phyloP scores from a whole-genome alignment of 148 eudicot species.

The Amaranthus hypochondriacus region DNA sequence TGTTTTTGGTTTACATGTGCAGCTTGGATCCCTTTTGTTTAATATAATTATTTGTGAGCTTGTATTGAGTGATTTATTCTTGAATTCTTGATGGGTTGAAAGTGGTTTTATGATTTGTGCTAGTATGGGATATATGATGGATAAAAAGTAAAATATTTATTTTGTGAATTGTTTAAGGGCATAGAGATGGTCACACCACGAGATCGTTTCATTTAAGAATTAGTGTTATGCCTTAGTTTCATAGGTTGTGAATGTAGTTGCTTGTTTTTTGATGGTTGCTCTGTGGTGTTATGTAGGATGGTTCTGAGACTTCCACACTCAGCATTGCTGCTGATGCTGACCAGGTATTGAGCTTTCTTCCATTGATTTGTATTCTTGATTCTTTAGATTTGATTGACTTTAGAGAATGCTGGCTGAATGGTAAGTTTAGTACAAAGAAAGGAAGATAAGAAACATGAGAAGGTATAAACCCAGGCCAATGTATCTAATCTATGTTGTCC shows the following conservation, averaged over 20 bases:
- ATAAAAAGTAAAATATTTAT: neutral
- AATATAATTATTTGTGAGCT: neutral
- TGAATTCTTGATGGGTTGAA: neutral
- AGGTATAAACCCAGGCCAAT: neutral
- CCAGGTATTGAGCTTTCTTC: slow-evolving; percentile 28
- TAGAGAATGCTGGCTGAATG: neutral
- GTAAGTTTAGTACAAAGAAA: neutral
- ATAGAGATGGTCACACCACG: neutral
- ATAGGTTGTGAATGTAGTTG: no score
- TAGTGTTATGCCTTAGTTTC: neutral
- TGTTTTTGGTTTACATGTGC: neutral
- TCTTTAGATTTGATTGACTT: neutral
- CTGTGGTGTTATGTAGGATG: slow-evolving; percentile 20
- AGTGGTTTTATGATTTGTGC: no score
- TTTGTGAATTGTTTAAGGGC: neutral
- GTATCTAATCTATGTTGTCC: neutral
- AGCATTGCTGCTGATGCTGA: slow-evolving; percentile 36
- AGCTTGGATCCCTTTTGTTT: neutral
- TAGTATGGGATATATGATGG: neutral
- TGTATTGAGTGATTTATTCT: neutral
- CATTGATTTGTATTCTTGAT: slow-evolving; percentile 1
- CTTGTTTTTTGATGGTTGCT: slow-evolving; percentile 5
- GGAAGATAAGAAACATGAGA: neutral
- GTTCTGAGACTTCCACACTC: slow-evolving; percentile 30
- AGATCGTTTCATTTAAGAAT: neutral